Evolutionary conservation across 2,329 filamentous ascomycete genomes (phyloP).

Genomic region (Talaromyces amestolkiae): DNA sequence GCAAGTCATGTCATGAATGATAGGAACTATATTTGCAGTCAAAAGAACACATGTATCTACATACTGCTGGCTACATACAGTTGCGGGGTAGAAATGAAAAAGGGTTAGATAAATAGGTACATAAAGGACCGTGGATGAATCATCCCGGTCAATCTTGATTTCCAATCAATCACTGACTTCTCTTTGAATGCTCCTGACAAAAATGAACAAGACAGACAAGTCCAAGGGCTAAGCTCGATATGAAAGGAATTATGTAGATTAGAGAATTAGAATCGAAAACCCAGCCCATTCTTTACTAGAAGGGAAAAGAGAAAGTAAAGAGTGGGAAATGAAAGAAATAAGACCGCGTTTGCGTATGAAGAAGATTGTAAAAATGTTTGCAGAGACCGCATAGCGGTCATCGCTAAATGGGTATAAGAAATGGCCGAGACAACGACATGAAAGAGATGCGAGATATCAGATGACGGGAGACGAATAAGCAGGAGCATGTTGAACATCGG

Average conservation of each 20-base stretch:
- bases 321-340: not conserved
- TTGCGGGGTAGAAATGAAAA: not conserved
- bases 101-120: not conserved
- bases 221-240: slow-evolving; percentile 10
- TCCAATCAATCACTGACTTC: slow-evolving; percentile 3
- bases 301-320: slow-evolving; percentile 1
- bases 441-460: slow-evolving; percentile 1
- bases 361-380: slow-evolving; percentile 8
- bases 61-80: not conserved
- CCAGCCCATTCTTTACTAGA: slow-evolving; percentile 12
- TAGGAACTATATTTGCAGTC: not conserved
- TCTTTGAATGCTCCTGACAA: not conserved
- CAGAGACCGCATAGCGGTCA: slow-evolving; percentile 15
- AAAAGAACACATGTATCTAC: slow-evolving; percentile 5
- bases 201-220: not conserved
- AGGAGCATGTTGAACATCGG: not conserved
- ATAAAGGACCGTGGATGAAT: slow-evolving; percentile 3
- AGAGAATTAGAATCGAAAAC: slow-evolving; percentile 18
- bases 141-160: not conserved
- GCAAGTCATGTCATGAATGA: not conserved
- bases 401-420: slow-evolving; percentile 21
- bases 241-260: slow-evolving; percentile 19
- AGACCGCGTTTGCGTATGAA: slow-evolving; percentile 8
- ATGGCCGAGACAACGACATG: slow-evolving; percentile 1
- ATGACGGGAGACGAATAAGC: not conserved